Conservation (phyloP, 441 rosid genomes). For the Pelargonium citronellum region DNA sequence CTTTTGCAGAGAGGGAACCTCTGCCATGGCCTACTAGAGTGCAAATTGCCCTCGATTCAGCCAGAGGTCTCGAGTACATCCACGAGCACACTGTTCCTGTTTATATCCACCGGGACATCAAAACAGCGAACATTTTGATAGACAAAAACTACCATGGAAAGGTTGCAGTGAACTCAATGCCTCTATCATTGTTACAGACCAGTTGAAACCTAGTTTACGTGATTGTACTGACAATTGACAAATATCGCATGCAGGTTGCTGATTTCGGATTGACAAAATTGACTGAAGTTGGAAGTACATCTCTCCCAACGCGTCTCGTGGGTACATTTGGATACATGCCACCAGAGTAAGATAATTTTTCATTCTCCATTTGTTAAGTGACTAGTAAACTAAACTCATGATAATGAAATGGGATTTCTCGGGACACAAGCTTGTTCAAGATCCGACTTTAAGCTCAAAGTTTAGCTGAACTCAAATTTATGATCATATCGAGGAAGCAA, state of each 20-base stretch:
- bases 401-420: background rate
- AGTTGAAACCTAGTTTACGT: slow-evolving; percentile 3
- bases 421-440: background rate
- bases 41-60: slow-evolving; percentile 96
- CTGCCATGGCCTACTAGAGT: slow-evolving; percentile 76
- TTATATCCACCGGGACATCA: slow-evolving; percentile 90
- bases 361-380: background rate
- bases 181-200: slow-evolving; percentile 2
- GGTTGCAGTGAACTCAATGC: slow-evolving; percentile 33
- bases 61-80: slow-evolving; percentile 94
- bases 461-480: no score
- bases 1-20: slow-evolving; percentile 60
- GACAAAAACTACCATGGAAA: slow-evolving; percentile 78
- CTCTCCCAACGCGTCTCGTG: slow-evolving; percentile 72
- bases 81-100: slow-evolving; percentile 97
- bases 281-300: slow-evolving; percentile 69
- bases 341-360: slow-evolving; percentile 64
- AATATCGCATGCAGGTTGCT: slow-evolving; percentile 53
- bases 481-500: no score
- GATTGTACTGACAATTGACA: slow-evolving; percentile 11
- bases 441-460: background rate
- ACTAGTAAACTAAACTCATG: background rate
- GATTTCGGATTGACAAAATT: slow-evolving; percentile 91
- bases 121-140: slow-evolving; percentile 87
- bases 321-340: slow-evolving; percentile 99